Evolutionary conservation across 495 filamentous ascomycete genomes (phyloP).

Genomic region (Penicillium roqueforti): DNA sequence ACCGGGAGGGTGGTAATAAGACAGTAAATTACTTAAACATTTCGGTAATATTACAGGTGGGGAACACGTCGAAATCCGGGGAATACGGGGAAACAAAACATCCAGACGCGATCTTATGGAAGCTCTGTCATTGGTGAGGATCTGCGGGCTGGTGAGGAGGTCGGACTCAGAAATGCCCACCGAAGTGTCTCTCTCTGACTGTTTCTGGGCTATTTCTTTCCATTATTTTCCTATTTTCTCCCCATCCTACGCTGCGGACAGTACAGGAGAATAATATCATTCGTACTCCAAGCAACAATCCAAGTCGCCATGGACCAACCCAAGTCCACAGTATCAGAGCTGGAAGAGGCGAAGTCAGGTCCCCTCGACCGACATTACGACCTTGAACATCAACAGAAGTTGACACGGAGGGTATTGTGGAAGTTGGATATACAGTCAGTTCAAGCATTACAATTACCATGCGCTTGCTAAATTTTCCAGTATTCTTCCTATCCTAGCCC

Average conservation of each 20-base stretch:
- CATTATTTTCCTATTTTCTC: not conserved
- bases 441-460: too few relatives aligned
- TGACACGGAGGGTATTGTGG: conserved; percentile 41
- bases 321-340: conserved; percentile 11
- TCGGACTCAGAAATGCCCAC: conserved; percentile 14
- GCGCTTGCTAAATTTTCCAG: conserved; percentile 20
- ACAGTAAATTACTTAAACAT: not conserved
- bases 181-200: conserved; percentile 1
- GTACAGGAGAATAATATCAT: not conserved
- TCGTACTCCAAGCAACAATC: conserved; percentile 1
- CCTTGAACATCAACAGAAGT: conserved; percentile 19
- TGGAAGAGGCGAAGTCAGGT: conserved; percentile 17
- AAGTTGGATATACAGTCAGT: conserved; percentile 53
- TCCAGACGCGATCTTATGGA: not conserved
- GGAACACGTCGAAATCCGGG: not conserved
- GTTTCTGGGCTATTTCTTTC: not conserved
- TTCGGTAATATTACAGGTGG: not conserved
- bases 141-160: not conserved
- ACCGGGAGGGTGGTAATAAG: not conserved
- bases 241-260: not conserved
- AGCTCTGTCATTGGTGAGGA: not conserved
- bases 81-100: conserved; percentile 1
- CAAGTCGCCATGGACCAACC: conserved; percentile 16
- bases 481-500: conserved; percentile 58
- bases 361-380: conserved; percentile 16